Conservation (phyloP, 2,329 filamentous ascomycete species). For the Colletotrichum sojae region DNA sequence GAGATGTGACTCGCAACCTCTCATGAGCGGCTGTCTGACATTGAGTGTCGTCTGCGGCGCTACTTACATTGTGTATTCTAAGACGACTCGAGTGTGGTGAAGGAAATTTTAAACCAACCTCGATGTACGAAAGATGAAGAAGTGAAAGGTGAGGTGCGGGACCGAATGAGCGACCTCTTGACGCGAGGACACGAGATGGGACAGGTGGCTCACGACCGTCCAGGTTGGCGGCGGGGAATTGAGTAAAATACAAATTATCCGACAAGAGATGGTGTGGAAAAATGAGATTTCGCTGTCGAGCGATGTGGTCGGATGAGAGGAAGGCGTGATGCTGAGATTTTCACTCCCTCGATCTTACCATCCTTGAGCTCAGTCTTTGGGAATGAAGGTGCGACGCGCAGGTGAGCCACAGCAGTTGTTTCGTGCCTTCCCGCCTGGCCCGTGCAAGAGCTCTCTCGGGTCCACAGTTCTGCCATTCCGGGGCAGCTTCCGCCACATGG, state of each 20-base stretch:
- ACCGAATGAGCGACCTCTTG: slow-evolving; percentile 21
- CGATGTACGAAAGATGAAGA: background rate
- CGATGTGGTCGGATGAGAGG: slow-evolving; percentile 17
- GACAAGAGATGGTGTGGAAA: background rate
- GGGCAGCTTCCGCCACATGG: slow-evolving; percentile 25
- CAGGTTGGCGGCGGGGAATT: background rate
- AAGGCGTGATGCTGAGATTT: slow-evolving; percentile 32
- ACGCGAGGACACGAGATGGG: background rate
- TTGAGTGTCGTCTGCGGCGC: background rate
- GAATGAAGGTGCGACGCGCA: slow-evolving; percentile 36
- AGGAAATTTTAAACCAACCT: background rate
- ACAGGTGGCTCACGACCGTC: slow-evolving; percentile 19
- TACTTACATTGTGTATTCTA: too few species aligned
- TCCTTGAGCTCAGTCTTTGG: slow-evolving; percentile 24
- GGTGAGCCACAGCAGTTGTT: slow-evolving; percentile 30
- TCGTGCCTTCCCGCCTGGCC: slow-evolving; percentile 28
- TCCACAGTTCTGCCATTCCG: slow-evolving; percentile 35
- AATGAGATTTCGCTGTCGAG: slow-evolving; percentile 24
- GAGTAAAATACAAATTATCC: slow-evolving; percentile 16
- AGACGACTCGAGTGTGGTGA: too few species aligned
- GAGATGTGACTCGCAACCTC: background rate
- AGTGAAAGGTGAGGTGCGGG: slow-evolving; percentile 11
- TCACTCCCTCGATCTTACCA: slow-evolving; percentile 37
- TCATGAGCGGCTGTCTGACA: background rate
- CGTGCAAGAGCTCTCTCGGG: slow-evolving; percentile 28